These are phyloP conservation scores for Pseudozyma sp. DNA, from an alignment of 1,284 basidiomycete genomes.

Conservation along the genomic window DNA sequence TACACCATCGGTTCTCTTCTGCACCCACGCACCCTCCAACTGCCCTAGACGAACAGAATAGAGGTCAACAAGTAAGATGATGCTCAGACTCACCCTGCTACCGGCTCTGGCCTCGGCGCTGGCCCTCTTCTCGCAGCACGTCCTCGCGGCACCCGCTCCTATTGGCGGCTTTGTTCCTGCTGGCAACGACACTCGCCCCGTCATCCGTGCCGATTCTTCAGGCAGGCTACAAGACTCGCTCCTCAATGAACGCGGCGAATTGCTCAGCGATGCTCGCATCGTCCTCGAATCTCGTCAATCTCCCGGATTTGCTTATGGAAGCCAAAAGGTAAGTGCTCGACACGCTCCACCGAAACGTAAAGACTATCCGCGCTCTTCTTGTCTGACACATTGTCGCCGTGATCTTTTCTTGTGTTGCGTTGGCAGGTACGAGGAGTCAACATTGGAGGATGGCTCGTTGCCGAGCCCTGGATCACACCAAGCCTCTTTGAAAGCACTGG, in stretches of 20 bases:
- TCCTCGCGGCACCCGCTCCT: constrained; percentile 21
- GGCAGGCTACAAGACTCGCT: constrained; percentile 42
- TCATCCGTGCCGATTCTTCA: constrained; percentile 27
- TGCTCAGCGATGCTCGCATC: constrained; percentile 38
- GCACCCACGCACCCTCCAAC: neutral
- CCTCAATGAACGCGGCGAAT: constrained; percentile 38
- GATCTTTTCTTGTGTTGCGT: neutral
- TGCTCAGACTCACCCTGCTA: constrained; percentile 20
- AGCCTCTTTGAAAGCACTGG: constrained; percentile 71
- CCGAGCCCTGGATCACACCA: constrained; percentile 66
- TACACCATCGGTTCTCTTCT: neutral
- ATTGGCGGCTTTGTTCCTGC: constrained; percentile 19
- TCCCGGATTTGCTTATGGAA: constrained; percentile 45
- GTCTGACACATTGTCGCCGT: neutral
- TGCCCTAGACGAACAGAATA: no score
- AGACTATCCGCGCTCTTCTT: neutral
- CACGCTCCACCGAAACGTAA: neutral
- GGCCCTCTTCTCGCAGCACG: constrained; percentile 20
- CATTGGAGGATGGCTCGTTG: constrained; percentile 67
- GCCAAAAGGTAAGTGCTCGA: constrained; percentile 20
- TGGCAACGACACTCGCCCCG: constrained; percentile 41
- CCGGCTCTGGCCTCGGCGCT: constrained; percentile 22
- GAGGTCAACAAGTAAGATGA: constrained; percentile 12
- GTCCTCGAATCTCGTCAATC: constrained; percentile 40
- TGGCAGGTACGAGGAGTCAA: constrained; percentile 64